Evolutionary conservation across 2,329 filamentous ascomycete species (phyloP), one percentile per base, ranked within the genome.

Genomic region (Drechslerella coelobrocha): DNA sequence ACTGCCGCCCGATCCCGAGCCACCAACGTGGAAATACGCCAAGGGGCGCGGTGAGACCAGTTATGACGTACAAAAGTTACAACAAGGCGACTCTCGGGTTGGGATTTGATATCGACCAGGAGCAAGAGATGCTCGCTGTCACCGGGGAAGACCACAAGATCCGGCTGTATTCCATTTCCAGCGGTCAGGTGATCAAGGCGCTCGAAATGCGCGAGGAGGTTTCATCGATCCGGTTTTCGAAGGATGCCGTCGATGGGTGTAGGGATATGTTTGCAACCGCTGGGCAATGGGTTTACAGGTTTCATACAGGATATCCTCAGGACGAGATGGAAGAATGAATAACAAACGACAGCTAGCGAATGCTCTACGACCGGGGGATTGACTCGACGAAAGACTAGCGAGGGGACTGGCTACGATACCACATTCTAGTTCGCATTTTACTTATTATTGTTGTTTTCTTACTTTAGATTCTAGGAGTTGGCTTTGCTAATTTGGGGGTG

Each of bases 71-170:
- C 29, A 62, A 59, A 34, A 69, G 52, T 23, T 53, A 55, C 57
- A 69, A 69, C 27, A 69, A 69, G 12, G 51, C 45, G 26, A 62
- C 65, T 2, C 56, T 69, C 5, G 60, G 60, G 7, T 21, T 69
- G 21, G 65, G 65, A 17, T 69, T 69, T 17, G 65, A 69, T 17
- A 29, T 69, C 34, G 65, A 69, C 10, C 56, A 69, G 17, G 27
- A 43, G 5, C 57, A 69, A 23, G 65, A 69, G 17, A 14, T 69
- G 7, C 41, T 69, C 8, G 65, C 65, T 6, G 34, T 62, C 24
- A 57, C 65, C 0, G 65, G 65, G 21, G 57, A 69, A 23, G 65
- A 69, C 53, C 52, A 62, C 45, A 69, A 62, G 21, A 57, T 69
- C 27, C 34, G 65, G n/a, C 37, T 69, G 14, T 69, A 62, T 27